Evolutionary conservation across 2,329 filamentous ascomycete species (phyloP).

Genomic region (Aspergillus proliferans): DNA sequence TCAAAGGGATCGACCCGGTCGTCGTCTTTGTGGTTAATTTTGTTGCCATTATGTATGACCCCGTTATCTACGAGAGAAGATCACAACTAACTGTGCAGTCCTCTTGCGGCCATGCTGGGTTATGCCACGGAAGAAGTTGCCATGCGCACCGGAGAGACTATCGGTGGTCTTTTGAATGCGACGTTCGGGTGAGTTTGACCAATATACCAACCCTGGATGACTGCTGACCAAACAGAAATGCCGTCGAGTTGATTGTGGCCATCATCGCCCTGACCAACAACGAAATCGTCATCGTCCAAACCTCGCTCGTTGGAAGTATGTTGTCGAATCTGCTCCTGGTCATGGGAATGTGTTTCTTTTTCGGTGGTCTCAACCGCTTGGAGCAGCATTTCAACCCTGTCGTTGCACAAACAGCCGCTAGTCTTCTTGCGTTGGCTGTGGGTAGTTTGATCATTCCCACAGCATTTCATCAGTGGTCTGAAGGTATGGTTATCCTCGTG

Average conservation of each 20-base stretch:
- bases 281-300: conserved; percentile 81
- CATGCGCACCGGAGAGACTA: conserved; percentile 64
- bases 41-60: conserved; percentile 66
- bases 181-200: conserved; percentile 58
- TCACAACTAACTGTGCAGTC: conserved; percentile 31
- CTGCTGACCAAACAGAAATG: conserved; percentile 52
- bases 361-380: conserved; percentile 68
- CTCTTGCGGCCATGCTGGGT: conserved; percentile 76
- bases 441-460: conserved; percentile 83
- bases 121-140: conserved; percentile 90
- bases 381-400: conserved; percentile 90
- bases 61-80: neutral
- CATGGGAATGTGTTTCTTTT: conserved; percentile 88
- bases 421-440: conserved; percentile 70
- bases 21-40: conserved; percentile 85
- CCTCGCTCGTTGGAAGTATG: conserved; percentile 85
- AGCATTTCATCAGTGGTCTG: conserved; percentile 62
- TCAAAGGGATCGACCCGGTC: conserved; percentile 49
- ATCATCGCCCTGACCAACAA: conserved; percentile 71
- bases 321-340: conserved; percentile 85
- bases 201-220: neutral
- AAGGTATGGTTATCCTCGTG: conserved; percentile 18
- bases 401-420: conserved; percentile 83
- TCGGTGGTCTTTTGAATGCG: conserved; percentile 84
- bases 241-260: conserved; percentile 82